Conservation (phyloP, 495 filamentous ascomycete species). For the Tuber calosporum region DNA sequence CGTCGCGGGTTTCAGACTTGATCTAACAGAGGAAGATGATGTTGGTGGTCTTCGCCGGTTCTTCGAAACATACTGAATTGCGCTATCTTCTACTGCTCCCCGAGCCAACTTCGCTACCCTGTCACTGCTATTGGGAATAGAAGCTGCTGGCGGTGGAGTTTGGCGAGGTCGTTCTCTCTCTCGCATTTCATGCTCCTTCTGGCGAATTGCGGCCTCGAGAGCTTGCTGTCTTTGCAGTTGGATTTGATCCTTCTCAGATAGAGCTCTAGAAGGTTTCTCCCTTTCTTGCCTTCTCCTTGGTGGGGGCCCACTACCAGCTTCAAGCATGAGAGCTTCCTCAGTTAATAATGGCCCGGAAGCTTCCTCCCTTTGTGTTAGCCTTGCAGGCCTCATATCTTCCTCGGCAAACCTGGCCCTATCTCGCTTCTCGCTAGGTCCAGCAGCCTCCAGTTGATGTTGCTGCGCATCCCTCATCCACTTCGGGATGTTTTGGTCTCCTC, state of each 20-base stretch:
- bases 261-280: conserved; percentile 9
- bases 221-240: conserved; percentile 45
- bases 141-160: conserved; percentile 46
- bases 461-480: conserved; percentile 82
- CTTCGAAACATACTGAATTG: conserved; percentile 80
- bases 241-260: conserved; percentile 30
- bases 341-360: conserved; percentile 50
- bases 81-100: conserved; percentile 65
- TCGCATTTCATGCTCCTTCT: conserved; percentile 38
- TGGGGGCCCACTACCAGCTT: conserved; percentile 52
- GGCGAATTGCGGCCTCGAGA: conserved; percentile 34
- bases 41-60: conserved; percentile 44
- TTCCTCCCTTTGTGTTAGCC: conserved; percentile 9
- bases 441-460: conserved; percentile 30
- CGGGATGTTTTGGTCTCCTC: conserved; percentile 70
- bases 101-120: conserved; percentile 58
- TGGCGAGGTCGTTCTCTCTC: conserved; percentile 36
- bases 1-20: conserved; percentile 44
- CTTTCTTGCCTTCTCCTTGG: conserved; percentile 41
- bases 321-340: conserved; percentile 88
- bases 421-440: conserved; percentile 11
- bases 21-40: conserved; percentile 36
- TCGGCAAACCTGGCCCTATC: conserved; percentile 23
- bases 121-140: conserved; percentile 42
- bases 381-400: conserved; percentile 22